Conservation (phyloP, 2,329 filamentous ascomycete genomes). For the Fusarium pseudograminearum region DNA sequence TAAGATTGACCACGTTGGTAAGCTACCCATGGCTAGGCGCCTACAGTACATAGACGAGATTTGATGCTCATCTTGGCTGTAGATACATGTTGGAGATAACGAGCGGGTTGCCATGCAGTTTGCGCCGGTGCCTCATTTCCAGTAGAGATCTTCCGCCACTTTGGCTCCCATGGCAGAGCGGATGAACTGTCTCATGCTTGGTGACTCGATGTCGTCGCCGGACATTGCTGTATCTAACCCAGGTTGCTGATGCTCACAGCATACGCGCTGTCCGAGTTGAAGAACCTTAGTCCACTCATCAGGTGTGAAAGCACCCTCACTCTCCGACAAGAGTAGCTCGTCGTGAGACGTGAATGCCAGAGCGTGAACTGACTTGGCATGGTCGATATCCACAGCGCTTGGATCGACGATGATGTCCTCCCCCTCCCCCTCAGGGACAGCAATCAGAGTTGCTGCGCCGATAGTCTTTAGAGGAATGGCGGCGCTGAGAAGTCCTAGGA, state of each 20-base stretch:
- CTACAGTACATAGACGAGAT: constrained; percentile 18
- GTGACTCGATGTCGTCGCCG: constrained; percentile 58
- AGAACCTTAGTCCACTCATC: constrained; percentile 80
- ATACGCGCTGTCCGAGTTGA: constrained; percentile 73
- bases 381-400: constrained; percentile 69
- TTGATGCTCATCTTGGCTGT: constrained; percentile 38
- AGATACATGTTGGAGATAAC: constrained; percentile 14
- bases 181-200: constrained; percentile 69
- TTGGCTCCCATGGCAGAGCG: constrained; percentile 70
- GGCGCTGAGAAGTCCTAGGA: constrained; percentile 83
- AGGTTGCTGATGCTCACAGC: constrained; percentile 61
- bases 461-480: constrained; percentile 83
- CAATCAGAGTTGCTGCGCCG: constrained; percentile 73
- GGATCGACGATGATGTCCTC: constrained; percentile 69
- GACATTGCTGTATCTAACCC: constrained; percentile 60
- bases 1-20: constrained; percentile 28
- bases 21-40: constrained; percentile 26
- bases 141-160: constrained; percentile 65
- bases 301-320: constrained; percentile 81
- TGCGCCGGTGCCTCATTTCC: constrained; percentile 59
- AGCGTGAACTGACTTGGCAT: constrained; percentile 81
- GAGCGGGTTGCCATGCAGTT: constrained; percentile 22
- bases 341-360: constrained; percentile 82
- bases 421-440: constrained; percentile 61
- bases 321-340: constrained; percentile 82